A percentile compares a stretch with the other conserved stretches of the same genome.
These are phyloP conservation scores for Apophysomyces sp. DNA, from an alignment of 371 early-diverging fungal genomes.

Conservation along the genomic window DNA sequence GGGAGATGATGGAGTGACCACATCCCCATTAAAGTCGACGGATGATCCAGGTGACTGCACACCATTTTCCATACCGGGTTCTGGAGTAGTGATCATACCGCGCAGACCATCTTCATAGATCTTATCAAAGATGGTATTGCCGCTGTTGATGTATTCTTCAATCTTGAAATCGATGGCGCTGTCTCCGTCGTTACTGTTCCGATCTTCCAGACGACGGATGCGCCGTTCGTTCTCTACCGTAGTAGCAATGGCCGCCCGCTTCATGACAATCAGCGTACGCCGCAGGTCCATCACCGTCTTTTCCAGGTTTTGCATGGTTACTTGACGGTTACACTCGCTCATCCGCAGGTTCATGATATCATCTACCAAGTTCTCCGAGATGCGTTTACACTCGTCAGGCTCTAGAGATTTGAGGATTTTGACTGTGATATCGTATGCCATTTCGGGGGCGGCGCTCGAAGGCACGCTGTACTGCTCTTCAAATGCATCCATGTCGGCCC, in stretches of 20 bases:
- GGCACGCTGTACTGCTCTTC: slow-evolving; percentile 61
- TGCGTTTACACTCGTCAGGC: slow-evolving; percentile 64
- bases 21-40: slow-evolving; percentile 16
- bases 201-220: slow-evolving; percentile 63
- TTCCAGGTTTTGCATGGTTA: slow-evolving; percentile 64
- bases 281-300: slow-evolving; percentile 72
- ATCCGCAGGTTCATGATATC: slow-evolving; percentile 73
- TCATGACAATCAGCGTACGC: slow-evolving; percentile 77
- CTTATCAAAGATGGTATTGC: slow-evolving; percentile 60
- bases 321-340: slow-evolving; percentile 61
- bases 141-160: slow-evolving; percentile 50
- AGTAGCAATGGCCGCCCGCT: slow-evolving; percentile 74
- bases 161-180: slow-evolving; percentile 33
- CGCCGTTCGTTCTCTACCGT: slow-evolving; percentile 81
- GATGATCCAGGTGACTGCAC: slow-evolving; percentile 21
- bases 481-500: slow-evolving; percentile 51
- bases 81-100: slow-evolving; percentile 42
- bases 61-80: slow-evolving; percentile 14
- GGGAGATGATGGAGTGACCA: slow-evolving; percentile 3
- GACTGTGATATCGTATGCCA: slow-evolving; percentile 62
- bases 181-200: slow-evolving; percentile 12
- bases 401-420: slow-evolving; percentile 71
- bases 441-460: slow-evolving; percentile 55
- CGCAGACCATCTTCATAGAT: slow-evolving; percentile 61
- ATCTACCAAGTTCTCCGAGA: slow-evolving; percentile 74